Conservation (phyloP, 2,329 filamentous ascomycete species). For the Xylaria arbuscula region DNA sequence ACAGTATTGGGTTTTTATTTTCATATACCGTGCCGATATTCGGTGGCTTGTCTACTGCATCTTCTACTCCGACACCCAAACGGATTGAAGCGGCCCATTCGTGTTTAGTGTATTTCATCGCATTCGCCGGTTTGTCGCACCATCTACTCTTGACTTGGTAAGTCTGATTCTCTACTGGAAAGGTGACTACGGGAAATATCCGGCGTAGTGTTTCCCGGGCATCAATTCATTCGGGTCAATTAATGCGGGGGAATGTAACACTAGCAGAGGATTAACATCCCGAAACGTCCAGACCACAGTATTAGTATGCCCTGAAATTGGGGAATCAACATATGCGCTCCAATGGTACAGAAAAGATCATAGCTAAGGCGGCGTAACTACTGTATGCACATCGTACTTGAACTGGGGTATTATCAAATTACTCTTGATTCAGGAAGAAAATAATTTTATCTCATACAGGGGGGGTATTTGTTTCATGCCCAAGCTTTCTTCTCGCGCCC, state of each 20-base stretch:
- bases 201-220: conserved; percentile 13
- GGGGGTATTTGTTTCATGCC: background rate
- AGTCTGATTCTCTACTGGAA: no score
- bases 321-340: conserved; percentile 24
- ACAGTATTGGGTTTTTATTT: background rate
- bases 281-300: background rate
- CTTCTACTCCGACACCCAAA: background rate
- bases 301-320: background rate
- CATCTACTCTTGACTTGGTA: no score
- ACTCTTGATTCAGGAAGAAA: no score
- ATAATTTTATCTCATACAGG: background rate
- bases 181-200: conserved; percentile 1
- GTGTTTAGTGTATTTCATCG: background rate
- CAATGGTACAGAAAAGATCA: conserved; percentile 6
- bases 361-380: no score
- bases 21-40: background rate
- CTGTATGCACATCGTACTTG: no score
- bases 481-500: background rate
- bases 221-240: background rate
- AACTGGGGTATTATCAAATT: no score
- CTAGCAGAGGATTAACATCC: background rate
- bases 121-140: background rate
- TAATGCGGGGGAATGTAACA: conserved; percentile 13
- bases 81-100: background rate
- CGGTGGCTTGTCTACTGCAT: background rate